phyloP scores from a whole-genome alignment of 176 grass and related monocot species.

The Poa pratensis region DNA sequence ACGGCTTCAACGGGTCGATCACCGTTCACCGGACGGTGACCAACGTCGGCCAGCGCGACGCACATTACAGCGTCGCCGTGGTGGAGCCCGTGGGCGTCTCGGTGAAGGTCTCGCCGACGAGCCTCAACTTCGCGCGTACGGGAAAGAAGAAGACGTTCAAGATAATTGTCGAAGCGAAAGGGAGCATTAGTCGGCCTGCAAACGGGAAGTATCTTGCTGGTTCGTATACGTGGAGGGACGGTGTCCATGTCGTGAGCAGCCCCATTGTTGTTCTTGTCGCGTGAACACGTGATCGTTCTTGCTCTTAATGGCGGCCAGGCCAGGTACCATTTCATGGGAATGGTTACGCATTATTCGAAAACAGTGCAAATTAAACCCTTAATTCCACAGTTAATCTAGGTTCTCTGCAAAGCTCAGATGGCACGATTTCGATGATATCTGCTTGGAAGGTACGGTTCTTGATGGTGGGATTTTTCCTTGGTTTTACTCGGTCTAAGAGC shows the following conservation, averaged over 20 bases:
- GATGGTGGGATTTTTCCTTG: too few species aligned
- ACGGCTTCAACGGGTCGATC: slow-evolving; percentile 47
- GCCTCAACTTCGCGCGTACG: slow-evolving; percentile 45
- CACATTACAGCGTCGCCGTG: slow-evolving; percentile 54
- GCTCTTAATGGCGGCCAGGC: too few species aligned
- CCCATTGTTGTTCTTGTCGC: slow-evolving; percentile 63
- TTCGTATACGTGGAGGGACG: slow-evolving; percentile 80
- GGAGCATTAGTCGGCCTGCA: background rate
- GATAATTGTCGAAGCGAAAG: slow-evolving; percentile 31
- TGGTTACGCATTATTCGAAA: background rate
- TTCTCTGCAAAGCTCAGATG: background rate
- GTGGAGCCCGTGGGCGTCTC: slow-evolving; percentile 57
- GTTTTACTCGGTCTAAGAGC: too few species aligned
- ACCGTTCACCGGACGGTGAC: slow-evolving; percentile 76
- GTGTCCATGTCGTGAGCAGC: slow-evolving; percentile 68
- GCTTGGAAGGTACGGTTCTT: background rate
- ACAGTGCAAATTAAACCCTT: background rate
- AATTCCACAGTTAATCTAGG: background rate
- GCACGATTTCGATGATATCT: background rate
- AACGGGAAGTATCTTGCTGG: slow-evolving; percentile 45
- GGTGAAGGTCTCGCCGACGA: slow-evolving; percentile 57
- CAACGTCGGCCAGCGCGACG: slow-evolving; percentile 58
- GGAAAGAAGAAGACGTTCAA: slow-evolving; percentile 68
- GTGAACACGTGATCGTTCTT: slow-evolving; percentile 42
- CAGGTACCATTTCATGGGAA: background rate